Percentiles rank a stretch among this genome's conserved stretches.
Evolutionary conservation across 148 eudicot genomes (phyloP).

Genomic region (Rhododendron vialii): DNA sequence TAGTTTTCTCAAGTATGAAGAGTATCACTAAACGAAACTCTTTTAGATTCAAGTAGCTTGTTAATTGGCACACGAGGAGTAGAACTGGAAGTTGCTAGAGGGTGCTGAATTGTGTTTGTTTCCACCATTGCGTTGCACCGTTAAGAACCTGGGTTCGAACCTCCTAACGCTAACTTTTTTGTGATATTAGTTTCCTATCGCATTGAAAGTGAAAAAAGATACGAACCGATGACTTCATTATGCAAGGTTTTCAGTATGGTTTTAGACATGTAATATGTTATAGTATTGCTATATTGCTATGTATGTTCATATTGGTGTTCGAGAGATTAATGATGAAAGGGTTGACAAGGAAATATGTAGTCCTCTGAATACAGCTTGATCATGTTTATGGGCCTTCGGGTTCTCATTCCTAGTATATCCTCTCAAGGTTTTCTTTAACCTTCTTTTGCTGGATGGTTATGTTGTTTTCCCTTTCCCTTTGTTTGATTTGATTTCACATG

Average conservation of each 20-base stretch:
- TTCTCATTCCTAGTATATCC: no score
- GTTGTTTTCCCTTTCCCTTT: background rate
- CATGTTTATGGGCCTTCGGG: no score
- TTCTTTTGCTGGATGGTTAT: background rate
- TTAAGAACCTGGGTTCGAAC: background rate
- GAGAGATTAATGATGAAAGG: background rate
- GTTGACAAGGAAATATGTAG: background rate
- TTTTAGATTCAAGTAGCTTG: background rate
- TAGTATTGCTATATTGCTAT: no score
- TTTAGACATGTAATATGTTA: background rate
- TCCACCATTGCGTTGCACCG: background rate
- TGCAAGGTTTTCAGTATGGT: background rate
- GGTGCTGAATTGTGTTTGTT: background rate
- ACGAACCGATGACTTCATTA: background rate
- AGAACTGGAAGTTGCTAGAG: background rate
- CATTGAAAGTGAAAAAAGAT: no score
- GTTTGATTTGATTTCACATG: background rate
- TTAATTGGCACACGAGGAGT: background rate
- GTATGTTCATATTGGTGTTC: background rate
- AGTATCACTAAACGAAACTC: background rate
- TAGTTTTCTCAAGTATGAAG: background rate
- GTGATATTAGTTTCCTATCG: background rate
- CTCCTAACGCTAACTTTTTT: background rate
- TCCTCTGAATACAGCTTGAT: background rate
- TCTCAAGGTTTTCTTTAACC: no score